Evolutionary conservation across 2,329 filamentous ascomycete species (phyloP).

Genomic region (Fonsecaea nubica): DNA sequence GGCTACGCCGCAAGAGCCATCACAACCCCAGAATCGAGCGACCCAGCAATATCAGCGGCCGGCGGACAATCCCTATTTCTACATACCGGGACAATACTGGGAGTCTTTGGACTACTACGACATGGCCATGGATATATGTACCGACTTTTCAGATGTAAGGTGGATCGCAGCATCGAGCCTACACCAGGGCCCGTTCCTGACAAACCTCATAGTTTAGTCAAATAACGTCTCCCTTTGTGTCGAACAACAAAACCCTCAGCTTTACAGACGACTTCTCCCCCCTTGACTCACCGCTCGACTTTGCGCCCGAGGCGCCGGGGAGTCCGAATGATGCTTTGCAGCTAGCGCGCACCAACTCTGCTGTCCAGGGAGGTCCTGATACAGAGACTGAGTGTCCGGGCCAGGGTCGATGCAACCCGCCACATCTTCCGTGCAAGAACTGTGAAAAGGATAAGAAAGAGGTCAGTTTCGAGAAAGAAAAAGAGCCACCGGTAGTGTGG

Average conservation of each 20-base stretch:
- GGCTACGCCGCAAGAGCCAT: slow-evolving; percentile 3
- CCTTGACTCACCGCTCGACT: slow-evolving; percentile 19
- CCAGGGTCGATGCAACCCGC: slow-evolving; percentile 16
- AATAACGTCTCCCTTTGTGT: slow-evolving; percentile 1
- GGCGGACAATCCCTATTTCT: slow-evolving; percentile 17
- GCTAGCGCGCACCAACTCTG: slow-evolving; percentile 3
- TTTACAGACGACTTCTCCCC: slow-evolving; percentile 1
- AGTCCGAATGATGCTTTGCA: slow-evolving; percentile 16
- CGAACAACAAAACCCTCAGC: slow-evolving; percentile 1
- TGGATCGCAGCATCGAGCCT: background rate
- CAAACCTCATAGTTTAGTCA: slow-evolving; percentile 8
- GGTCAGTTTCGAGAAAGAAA: slow-evolving; percentile 20
- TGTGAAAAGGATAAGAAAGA: slow-evolving; percentile 31
- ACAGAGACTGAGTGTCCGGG: slow-evolving; percentile 19
- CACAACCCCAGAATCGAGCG: background rate
- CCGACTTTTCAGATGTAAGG: slow-evolving; percentile 24
- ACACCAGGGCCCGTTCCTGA: slow-evolving; percentile 10
- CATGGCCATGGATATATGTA: slow-evolving; percentile 24
- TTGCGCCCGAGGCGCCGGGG: slow-evolving; percentile 11
- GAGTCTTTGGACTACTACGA: slow-evolving; percentile 27
- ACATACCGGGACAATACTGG: slow-evolving; percentile 28
- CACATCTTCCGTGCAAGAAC: slow-evolving; percentile 18
- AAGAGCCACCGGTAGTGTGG: background rate
- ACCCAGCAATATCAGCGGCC: slow-evolving; percentile 3
- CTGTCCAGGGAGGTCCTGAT: slow-evolving; percentile 13